A percentile compares a stretch with the other conserved stretches of the same genome.
Conservation (phyloP, 192 early-diverging fungal genomes). For the Gamsiella multidivaricata region DNA sequence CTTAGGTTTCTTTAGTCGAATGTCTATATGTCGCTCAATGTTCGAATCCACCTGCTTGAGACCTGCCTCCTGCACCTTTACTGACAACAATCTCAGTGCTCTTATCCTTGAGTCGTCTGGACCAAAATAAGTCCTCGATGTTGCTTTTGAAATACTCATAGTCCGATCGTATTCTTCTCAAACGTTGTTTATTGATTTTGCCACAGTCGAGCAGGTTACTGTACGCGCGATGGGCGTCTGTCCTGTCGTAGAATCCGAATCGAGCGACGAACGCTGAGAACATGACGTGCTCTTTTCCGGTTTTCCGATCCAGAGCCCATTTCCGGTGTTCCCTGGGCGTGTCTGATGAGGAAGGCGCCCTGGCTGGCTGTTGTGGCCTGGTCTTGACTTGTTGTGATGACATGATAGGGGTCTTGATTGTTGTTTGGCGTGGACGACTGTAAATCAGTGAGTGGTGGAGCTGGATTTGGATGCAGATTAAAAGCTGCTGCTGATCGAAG, state of each 20-base stretch:
- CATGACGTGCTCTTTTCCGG: conserved; percentile 13
- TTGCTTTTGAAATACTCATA: conserved; percentile 23
- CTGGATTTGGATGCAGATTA: too few species aligned
- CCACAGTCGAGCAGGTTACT: conserved; percentile 6
- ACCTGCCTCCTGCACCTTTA: conserved; percentile 22
- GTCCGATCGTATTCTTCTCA: neutral
- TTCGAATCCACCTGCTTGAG: conserved; percentile 21
- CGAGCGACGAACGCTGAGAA: conserved; percentile 13
- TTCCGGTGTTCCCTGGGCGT: neutral
- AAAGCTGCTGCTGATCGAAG: too few species aligned
- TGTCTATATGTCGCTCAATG: conserved; percentile 2
- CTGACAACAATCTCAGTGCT: conserved; percentile 15
- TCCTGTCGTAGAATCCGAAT: conserved; percentile 17
- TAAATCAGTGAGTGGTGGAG: too few species aligned
- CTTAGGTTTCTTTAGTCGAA: neutral
- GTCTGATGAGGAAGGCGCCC: neutral
- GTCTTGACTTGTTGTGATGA: conserved; percentile 4
- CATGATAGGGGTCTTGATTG: conserved; percentile 18
- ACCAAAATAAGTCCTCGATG: conserved; percentile 21
- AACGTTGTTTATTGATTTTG: conserved; percentile 4
- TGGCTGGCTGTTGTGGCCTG: conserved; percentile 5
- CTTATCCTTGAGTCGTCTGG: conserved; percentile 18
- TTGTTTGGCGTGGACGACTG: too few species aligned
- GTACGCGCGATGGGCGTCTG: conserved; percentile 18
- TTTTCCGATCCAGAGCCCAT: conserved; percentile 9